phyloP scores from a whole-genome alignment of 2,329 filamentous ascomycete species.

The Aspergillus persii region DNA sequence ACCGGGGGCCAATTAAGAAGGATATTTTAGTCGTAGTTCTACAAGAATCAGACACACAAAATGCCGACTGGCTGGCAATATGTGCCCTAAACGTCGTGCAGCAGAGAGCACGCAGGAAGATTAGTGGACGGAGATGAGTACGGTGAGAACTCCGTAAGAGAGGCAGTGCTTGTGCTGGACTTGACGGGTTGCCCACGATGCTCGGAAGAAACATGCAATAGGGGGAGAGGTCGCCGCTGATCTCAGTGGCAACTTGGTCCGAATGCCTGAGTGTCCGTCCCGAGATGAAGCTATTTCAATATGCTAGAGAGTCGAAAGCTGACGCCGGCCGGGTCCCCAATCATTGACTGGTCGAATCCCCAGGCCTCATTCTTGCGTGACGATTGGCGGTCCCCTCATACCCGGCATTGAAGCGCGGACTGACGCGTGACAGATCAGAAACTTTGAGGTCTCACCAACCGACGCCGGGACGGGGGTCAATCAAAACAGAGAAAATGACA shows the following conservation, averaged over 20 bases:
- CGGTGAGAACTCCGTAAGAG: not conserved
- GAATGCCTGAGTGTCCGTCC: not conserved
- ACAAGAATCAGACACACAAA: not conserved
- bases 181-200: constrained; percentile 11
- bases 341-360: constrained; percentile 13
- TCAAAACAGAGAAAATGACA: not conserved
- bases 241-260: not conserved
- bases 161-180: not conserved
- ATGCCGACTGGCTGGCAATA: too few relatives aligned
- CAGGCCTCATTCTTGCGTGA: constrained; percentile 11
- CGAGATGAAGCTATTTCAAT: not conserved
- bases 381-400: constrained; percentile 4
- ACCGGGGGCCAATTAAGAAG: not conserved
- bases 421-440: constrained; percentile 36
- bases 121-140: not conserved
- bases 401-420: constrained; percentile 10
- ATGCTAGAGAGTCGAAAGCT: not conserved
- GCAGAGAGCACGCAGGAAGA: too few relatives aligned
- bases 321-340: not conserved
- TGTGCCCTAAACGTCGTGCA: too few relatives aligned
- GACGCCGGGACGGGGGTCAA: constrained; percentile 1
- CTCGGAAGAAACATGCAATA: constrained; percentile 10
- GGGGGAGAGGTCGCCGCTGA: not conserved
- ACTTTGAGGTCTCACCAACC: constrained; percentile 1
- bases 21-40: not conserved